Conservation (phyloP, 306 rosid species). For the Echinosophora koreensis region DNA sequence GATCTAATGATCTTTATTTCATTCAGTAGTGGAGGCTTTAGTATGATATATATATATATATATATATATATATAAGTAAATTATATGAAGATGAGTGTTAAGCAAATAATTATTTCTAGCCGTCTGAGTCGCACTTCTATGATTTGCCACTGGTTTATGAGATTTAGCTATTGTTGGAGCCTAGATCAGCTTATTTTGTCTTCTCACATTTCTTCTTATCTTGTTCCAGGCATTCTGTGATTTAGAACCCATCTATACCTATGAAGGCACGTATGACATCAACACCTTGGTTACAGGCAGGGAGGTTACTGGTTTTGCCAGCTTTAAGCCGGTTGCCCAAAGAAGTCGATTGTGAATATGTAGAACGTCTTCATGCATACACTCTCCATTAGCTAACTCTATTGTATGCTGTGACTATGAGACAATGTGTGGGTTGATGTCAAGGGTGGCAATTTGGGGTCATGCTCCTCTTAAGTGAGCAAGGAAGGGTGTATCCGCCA, state of each 20-base stretch:
- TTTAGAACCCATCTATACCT: conserved; percentile 88
- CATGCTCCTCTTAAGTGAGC: too few species aligned
- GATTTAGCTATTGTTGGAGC: neutral
- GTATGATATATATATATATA: neutral
- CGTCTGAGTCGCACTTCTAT: neutral
- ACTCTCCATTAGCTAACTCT: too few species aligned
- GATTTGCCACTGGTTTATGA: neutral
- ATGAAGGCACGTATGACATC: conserved; percentile 87
- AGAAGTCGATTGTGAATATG: conserved; percentile 67
- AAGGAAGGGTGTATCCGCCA: too few species aligned
- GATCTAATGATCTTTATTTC: conserved; percentile 1
- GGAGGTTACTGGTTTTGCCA: conserved; percentile 81
- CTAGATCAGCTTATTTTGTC: neutral
- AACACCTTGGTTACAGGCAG: conserved; percentile 79
- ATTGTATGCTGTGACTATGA: too few species aligned
- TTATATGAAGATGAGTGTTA: neutral
- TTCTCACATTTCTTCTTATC: conserved; percentile 6
- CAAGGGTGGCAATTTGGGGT: too few species aligned
- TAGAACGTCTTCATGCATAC: neutral
- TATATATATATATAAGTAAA: neutral
- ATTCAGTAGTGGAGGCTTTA: conserved; percentile 5
- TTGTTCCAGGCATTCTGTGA: conserved; percentile 84
- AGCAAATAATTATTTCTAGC: neutral
- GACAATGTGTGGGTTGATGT: too few species aligned
- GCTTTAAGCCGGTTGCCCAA: conserved; percentile 74